A percentile compares a stretch with the other conserved stretches of the same genome.
These are phyloP conservation scores for Clonostachys solani DNA, from an alignment of 2,329 filamentous ascomycete genomes.

Conservation along the genomic window DNA sequence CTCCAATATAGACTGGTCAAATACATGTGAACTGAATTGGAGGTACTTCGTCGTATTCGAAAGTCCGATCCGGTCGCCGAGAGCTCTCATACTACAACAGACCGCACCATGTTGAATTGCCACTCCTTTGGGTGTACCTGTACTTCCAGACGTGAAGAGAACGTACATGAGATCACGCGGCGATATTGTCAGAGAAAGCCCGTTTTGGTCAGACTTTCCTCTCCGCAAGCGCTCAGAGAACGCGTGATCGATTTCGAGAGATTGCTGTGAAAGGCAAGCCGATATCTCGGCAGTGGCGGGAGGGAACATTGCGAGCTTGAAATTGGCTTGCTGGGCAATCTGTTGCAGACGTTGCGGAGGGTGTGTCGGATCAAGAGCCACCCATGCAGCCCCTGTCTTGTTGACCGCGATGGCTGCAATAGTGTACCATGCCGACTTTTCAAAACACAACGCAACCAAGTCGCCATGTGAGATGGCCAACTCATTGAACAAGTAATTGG, in stretches of 20 bases:
- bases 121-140: slow-evolving; percentile 52
- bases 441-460: slow-evolving; percentile 15
- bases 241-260: neutral
- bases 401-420: slow-evolving; percentile 16
- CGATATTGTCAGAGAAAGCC: neutral
- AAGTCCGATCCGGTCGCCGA: neutral
- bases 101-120: slow-evolving; percentile 15
- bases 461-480: neutral
- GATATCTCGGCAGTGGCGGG: neutral
- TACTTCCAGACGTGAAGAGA: slow-evolving; percentile 53
- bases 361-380: slow-evolving; percentile 14
- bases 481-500: slow-evolving; percentile 6
- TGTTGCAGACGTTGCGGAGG: slow-evolving; percentile 2
- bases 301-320: neutral
- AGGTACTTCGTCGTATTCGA: neutral
- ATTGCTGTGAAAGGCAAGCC: neutral
- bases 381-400: slow-evolving; percentile 18
- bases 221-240: neutral
- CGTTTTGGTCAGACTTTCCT: neutral
- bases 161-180: neutral
- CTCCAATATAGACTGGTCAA: slow-evolving; percentile 10
- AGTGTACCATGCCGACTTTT: slow-evolving; percentile 15
- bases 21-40: neutral
- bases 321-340: neutral
- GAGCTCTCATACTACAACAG: neutral